Conservation (phyloP, 148 eudicot genomes). For the Chenopodium formosanum region DNA sequence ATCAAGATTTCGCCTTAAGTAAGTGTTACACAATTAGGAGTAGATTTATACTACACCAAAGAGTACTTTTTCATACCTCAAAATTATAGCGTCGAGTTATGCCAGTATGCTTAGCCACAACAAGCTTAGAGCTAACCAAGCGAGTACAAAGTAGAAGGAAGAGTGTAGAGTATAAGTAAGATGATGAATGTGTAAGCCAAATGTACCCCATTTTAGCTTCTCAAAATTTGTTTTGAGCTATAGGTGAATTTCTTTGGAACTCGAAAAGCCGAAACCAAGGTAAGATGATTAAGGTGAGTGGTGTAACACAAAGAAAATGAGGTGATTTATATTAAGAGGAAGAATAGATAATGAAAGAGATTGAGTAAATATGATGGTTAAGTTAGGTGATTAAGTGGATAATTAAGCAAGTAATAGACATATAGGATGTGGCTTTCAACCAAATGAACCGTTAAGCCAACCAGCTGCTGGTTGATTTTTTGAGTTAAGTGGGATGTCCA, state of each 20-base stretch:
- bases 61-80: constrained; percentile 13
- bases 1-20: too few relatives aligned
- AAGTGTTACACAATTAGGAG: too few relatives aligned
- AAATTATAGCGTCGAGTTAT: constrained; percentile 32
- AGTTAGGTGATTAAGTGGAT: constrained; percentile 12
- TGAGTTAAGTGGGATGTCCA: constrained; percentile 1
- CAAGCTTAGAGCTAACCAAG: constrained; percentile 19
- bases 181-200: not conserved
- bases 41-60: too few relatives aligned
- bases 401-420: constrained; percentile 17
- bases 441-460: constrained; percentile 6
- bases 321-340: constrained; percentile 8
- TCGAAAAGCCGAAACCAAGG: not conserved
- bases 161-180: not conserved
- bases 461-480: not conserved
- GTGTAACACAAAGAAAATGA: constrained; percentile 11
- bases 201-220: constrained; percentile 12
- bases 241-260: too few relatives aligned
- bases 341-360: not conserved
- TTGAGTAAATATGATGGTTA: constrained; percentile 8
- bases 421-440: constrained; percentile 9
- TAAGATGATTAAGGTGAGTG: constrained; percentile 5
- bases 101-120: constrained; percentile 24
- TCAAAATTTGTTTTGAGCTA: not conserved
- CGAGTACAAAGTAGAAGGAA: constrained; percentile 17